Evolutionary conservation across 2,329 filamentous ascomycete genomes (phyloP), one percentile per base, ranked within the genome.

Genomic region (Graphilbum fragrans): DNA sequence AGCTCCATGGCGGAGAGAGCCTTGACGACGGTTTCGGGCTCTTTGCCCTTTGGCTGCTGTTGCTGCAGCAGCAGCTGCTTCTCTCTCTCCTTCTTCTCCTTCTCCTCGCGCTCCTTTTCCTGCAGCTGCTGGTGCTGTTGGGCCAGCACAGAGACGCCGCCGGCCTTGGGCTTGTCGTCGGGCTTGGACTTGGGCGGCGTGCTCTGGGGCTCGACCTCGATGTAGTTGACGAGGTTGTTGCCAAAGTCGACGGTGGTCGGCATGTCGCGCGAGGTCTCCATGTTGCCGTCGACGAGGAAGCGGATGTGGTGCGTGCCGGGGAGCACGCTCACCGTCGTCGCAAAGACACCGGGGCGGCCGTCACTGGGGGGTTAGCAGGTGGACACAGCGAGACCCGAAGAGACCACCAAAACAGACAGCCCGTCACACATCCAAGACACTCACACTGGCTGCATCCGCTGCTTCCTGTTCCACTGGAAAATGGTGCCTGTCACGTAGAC

Each of bases 401-500:
- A 27, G 23, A 7, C 23, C 23, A 27, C n/a, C n/a, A n/a, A 29
- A 14, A 29, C 29, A 32, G 14, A 32, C 10, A 32, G 29, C 29
- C 25, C 8, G 14, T 29, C 8, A 29, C 8, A 29, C 8, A 29
- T 29, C 25, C 25, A 29, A 32, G 29, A 9, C 6, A 32, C 82
- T 75, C 74, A 94, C 87, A 86, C 81, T 60, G 75, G 80, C 60
- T 87, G 78, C 55, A 98, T 67, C 52, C 83, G 77, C 58, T 88
- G 93, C 64, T 96, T 96, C 58, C 83, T 82, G 62, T 93, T 87
- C 92, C 92, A 98, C 58, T 90, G 85, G 53, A 94, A 93, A 57
- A 96, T 95, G 18, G 92, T 96, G 49, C 90, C 90, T 1, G 92
- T 98, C 36, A 98, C 87, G 59, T 94, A 98, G 49, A 96, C 78